Base-by-base conservation (phyloP, 2,329 filamentous ascomycete species). In the Diplodia intermedia region DNA sequence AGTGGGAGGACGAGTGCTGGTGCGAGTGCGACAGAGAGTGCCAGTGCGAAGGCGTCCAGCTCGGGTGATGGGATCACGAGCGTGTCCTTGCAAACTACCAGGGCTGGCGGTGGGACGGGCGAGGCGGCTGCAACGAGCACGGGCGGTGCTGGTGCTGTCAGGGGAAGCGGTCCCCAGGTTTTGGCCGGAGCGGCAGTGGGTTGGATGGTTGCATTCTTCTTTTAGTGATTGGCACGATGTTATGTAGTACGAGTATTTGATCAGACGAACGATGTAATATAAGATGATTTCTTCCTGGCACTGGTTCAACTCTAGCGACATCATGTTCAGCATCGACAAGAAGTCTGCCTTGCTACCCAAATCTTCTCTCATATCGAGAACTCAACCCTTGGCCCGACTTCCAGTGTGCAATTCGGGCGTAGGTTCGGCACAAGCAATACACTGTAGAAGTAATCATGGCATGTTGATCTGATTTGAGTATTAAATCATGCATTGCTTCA, bases 51-150 rank as follows among this genome's bases (percentile, higher is more conserved):
- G 15, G 29, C 60, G 29, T 52, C 60, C 18, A 36, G 43, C 8
- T 52, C 60, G n/a, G 60, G 47, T 11, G 57, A 61, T 20, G 57
- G 57, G 4, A 31, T 61, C 26, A 49, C 57, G 36, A 61, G 57
- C 47, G 57, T 20, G 23, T 33, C 57, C 11, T 11, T 18, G 15
- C 14, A 15, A 2, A 20, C 43, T 20, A 15, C 38, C 12, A 26
- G 52, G 23, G 15, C 20, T 4, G 7, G 31, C 9, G 52, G 60
- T 52, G n/a, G 60, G 26, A 36, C 60, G 4, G 47, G 60, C 1
- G 29, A 20, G 60, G 56, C 56, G 56, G 60, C 60, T 2, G 47
- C 43, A 20, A 36, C 43, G 14, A 63, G 43, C 12, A 63, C 43
- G 11, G 11, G 60, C 23, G 60, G 60, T 38, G 43, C 60, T 6